These are phyloP conservation scores for Diphasiastrum complanatum DNA, from an alignment of 83 land plant genomes.

Conservation along the genomic window DNA sequence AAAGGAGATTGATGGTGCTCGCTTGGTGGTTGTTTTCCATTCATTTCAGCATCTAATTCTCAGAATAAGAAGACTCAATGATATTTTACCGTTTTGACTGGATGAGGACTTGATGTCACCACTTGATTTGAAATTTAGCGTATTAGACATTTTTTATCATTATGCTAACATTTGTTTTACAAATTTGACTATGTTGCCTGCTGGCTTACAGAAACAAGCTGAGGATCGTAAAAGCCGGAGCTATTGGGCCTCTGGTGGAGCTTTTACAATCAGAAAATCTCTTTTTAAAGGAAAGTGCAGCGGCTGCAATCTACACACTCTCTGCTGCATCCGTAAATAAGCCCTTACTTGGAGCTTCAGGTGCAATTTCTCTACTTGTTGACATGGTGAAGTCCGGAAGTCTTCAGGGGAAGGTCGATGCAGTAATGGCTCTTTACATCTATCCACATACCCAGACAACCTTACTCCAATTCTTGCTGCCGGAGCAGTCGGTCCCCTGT, in stretches of 20 bases:
- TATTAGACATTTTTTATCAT: not conserved
- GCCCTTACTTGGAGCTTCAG: constrained; percentile 45
- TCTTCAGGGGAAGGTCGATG: constrained; percentile 56
- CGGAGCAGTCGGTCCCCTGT: constrained; percentile 34
- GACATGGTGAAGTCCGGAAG: constrained; percentile 48
- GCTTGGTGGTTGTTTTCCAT: too few relatives aligned
- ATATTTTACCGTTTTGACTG: too few relatives aligned
- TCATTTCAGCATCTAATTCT: too few relatives aligned
- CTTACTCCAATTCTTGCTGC: constrained; percentile 22
- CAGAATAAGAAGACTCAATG: too few relatives aligned
- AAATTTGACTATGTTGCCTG: not conserved
- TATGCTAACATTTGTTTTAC: not conserved
- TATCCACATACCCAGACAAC: constrained; percentile 38
- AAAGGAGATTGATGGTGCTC: too few relatives aligned
- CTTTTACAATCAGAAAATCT: constrained; percentile 36
- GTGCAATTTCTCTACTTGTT: constrained; percentile 60
- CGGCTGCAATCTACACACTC: constrained; percentile 57
- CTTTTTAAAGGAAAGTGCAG: constrained; percentile 46
- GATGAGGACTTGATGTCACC: too few relatives aligned
- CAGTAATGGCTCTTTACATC: constrained; percentile 52
- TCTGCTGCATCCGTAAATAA: constrained; percentile 51
- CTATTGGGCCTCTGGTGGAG: constrained; percentile 44
- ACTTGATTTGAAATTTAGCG: too few relatives aligned
- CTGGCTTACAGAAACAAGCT: constrained; percentile 59
- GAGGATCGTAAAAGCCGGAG: constrained; percentile 49